phyloP scores from a whole-genome alignment of 2,329 filamentous ascomycete species.

The Aureobasidium sp. region DNA sequence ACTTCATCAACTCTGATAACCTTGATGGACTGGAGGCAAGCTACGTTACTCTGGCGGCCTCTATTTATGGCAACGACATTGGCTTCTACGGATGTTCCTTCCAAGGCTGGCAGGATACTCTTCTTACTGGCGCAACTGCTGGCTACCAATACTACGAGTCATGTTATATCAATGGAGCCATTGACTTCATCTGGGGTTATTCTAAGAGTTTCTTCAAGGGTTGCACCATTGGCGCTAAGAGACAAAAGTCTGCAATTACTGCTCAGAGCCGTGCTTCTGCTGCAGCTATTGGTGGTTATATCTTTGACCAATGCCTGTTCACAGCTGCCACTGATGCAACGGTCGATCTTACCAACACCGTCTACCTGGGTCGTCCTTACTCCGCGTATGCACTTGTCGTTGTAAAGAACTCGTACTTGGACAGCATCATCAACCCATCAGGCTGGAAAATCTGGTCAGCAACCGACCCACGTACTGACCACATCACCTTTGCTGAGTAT shows the following conservation, averaged over 20 bases:
- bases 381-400: constrained; percentile 18
- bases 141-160: constrained; percentile 33
- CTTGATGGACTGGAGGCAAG: constrained; percentile 22
- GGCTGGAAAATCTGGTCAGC: constrained; percentile 24
- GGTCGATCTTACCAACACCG: constrained; percentile 28
- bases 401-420: constrained; percentile 20
- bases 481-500: constrained; percentile 20
- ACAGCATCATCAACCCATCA: constrained; percentile 17
- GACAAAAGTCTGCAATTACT: constrained; percentile 28
- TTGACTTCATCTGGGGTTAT: constrained; percentile 38
- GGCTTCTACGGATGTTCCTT: constrained; percentile 26
- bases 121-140: constrained; percentile 23
- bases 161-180: constrained; percentile 32
- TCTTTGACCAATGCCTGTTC: constrained; percentile 29
- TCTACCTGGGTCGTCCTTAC: constrained; percentile 20
- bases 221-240: constrained; percentile 30
- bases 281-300: constrained; percentile 29
- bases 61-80: constrained; percentile 26
- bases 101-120: constrained; percentile 25
- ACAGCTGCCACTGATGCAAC: constrained; percentile 21
- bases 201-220: constrained; percentile 37
- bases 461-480: constrained; percentile 19
- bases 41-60: constrained; percentile 27
- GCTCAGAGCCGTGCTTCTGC: constrained; percentile 31
- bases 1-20: constrained; percentile 27